phyloP scores from a whole-genome alignment of 2,329 filamentous ascomycete species.

The Malbranchea zuffiana region DNA sequence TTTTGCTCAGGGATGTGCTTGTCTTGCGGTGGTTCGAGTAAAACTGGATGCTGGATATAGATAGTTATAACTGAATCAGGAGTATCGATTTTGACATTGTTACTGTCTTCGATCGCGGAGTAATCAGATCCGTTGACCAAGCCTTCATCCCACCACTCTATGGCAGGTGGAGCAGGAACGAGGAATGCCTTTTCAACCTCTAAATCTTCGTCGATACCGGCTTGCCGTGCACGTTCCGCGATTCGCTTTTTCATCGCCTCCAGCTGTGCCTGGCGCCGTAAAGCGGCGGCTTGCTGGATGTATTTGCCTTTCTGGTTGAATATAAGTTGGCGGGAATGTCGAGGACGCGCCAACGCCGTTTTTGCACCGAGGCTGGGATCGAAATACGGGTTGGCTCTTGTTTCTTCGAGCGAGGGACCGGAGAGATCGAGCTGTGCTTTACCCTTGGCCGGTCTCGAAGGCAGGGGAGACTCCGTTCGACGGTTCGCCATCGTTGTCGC shows the following conservation, averaged over 20 bases:
- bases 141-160: conserved; percentile 98
- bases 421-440: conserved; percentile 47
- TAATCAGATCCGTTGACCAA: conserved; percentile 67
- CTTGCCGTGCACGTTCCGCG: conserved; percentile 73
- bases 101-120: conserved; percentile 53
- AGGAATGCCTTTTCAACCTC: conserved; percentile 83
- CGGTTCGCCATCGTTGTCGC: conserved; percentile 46
- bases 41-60: conserved; percentile 86
- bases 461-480: conserved; percentile 36
- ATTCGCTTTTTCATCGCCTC: conserved; percentile 94
- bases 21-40: conserved; percentile 84
- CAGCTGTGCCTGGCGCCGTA: conserved; percentile 74
- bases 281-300: conserved; percentile 81
- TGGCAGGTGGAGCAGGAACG: conserved; percentile 68
- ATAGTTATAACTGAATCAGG: conserved; percentile 80
- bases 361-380: conserved; percentile 57
- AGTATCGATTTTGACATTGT: conserved; percentile 60
- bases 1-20: conserved; percentile 68
- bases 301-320: conserved; percentile 98
- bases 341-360: conserved; percentile 46
- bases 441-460: conserved; percentile 28
- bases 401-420: conserved; percentile 47
- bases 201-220: conserved; percentile 84
- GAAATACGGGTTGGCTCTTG: conserved; percentile 68
- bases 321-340: conserved; percentile 63